Percentiles rank a stretch among this genome's conserved stretches.
phyloP scores from a whole-genome alignment of 2,329 filamentous ascomycete species.

The Aspergillus neoniger region DNA sequence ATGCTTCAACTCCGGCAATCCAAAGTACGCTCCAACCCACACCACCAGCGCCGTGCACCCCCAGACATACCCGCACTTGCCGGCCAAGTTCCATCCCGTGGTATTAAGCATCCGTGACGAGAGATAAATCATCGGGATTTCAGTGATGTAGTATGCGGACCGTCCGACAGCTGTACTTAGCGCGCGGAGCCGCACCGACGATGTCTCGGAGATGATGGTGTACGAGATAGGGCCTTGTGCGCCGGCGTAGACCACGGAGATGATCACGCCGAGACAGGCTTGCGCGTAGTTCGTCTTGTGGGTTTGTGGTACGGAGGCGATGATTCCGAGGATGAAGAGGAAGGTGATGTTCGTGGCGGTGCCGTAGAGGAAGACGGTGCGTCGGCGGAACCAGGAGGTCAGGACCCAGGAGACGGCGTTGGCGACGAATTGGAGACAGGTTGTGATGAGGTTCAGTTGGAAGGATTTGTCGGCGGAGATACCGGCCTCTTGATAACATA shows the following conservation, averaged over 20 bases:
- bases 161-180: slow-evolving; percentile 44
- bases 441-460: slow-evolving; percentile 33
- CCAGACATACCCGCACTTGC: slow-evolving; percentile 54
- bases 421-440: slow-evolving; percentile 38
- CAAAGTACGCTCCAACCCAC: slow-evolving; percentile 46
- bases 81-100: slow-evolving; percentile 44
- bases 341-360: slow-evolving; percentile 37
- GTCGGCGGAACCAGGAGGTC: slow-evolving; percentile 42
- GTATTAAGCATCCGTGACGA: slow-evolving; percentile 44
- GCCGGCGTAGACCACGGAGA: slow-evolving; percentile 44
- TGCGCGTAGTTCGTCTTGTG: slow-evolving; percentile 41
- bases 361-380: slow-evolving; percentile 45
- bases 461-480: slow-evolving; percentile 29
- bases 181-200: slow-evolving; percentile 41
- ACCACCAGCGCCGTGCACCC: slow-evolving; percentile 46
- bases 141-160: slow-evolving; percentile 46
- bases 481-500: slow-evolving; percentile 28
- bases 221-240: slow-evolving; percentile 41
- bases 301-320: slow-evolving; percentile 38
- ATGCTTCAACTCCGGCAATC: slow-evolving; percentile 49
- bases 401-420: slow-evolving; percentile 40
- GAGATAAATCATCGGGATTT: slow-evolving; percentile 48
- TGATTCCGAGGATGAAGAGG: slow-evolving; percentile 41
- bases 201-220: slow-evolving; percentile 43
- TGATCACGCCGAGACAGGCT: slow-evolving; percentile 41